Evolutionary conservation across 116 monocot species (phyloP), one percentile per base, ranked within the genome.

Genomic region (Phalaenopsis hybrid): DNA sequence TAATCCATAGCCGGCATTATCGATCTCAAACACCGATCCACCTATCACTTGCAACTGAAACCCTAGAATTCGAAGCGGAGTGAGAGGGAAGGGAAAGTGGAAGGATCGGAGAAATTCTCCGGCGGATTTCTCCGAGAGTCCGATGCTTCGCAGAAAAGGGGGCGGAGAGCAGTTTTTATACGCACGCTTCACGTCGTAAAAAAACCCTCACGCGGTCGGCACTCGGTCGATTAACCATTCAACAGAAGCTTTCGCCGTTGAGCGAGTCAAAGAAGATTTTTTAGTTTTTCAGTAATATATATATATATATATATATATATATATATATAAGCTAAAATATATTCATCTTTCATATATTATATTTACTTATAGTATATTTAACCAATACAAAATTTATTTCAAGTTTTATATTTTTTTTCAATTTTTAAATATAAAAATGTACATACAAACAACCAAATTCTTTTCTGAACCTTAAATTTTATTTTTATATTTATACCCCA

Each of bases 1-100:
- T 83, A 84, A 25, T 85, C 88, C 84, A 82, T 82, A 17, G 85
- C 85, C 69, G 87, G 90, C 90, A 90, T 57, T 59, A 9, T 31
- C 77, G 77, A 77, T 75, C n/a, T 18, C 45, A 75, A 75, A 20
- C 6, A 7, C 73, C 41, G 16, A 37, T 28, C 28, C 13, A 15
- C 73, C 17, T 16, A 17, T 43, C 20, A 75, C 5, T 75, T 17
- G 21, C 6, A 21, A 45, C 46, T n/a, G 8, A 41, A 75, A 75
- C 75, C 75, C 75, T 75, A 75, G 21, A 75, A 75, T 75, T 45
- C 46, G n/a, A 75, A 46, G 46, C 44, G 21, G 21, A 46, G 45
- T 8, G 44, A 34, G 34, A 70, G 37, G 34, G 34, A 6, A 63
- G 7, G 45, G 41, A 17, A n/a, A 34, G 6, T 4, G 15, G 72